Evolutionary conservation across 176 grass and related monocot genomes (phyloP).

Genomic region (Hsuehochloa calcarea): DNA sequence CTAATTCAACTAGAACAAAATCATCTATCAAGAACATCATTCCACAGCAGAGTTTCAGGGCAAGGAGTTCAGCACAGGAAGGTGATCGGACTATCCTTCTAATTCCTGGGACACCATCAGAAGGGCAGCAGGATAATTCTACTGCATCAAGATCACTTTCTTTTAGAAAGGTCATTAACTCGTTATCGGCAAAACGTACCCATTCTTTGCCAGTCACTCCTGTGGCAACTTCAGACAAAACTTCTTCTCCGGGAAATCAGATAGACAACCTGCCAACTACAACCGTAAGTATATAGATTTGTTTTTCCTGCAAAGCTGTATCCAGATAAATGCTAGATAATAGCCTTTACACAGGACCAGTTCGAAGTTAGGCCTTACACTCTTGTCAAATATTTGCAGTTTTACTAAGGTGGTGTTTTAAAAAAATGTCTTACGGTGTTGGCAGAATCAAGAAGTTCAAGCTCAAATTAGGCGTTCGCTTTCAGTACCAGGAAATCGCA

Average conservation of each 20-base stretch:
- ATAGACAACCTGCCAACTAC: constrained; percentile 46
- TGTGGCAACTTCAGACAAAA: constrained; percentile 38
- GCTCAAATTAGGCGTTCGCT: constrained; percentile 84
- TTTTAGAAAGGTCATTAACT: constrained; percentile 76
- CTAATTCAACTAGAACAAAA: constrained; percentile 74
- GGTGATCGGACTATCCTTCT: constrained; percentile 74
- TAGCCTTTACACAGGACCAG: not conserved
- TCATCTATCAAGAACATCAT: constrained; percentile 69
- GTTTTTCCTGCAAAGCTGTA: not conserved
- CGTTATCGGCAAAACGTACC: constrained; percentile 61
- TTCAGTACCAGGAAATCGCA: constrained; percentile 84
- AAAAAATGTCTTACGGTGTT: constrained; percentile 1
- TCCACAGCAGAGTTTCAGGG: constrained; percentile 60
- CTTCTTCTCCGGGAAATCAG: constrained; percentile 43
- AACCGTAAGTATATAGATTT: constrained; percentile 51
- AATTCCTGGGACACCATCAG: constrained; percentile 52
- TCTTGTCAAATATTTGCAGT: constrained; percentile 2
- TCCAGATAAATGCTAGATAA: constrained; percentile 13
- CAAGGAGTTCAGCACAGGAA: constrained; percentile 53
- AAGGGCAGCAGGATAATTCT: constrained; percentile 60
- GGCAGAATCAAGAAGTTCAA: constrained; percentile 54
- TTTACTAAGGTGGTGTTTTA: not conserved
- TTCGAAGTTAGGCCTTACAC: constrained; percentile 3
- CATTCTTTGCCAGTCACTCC: constrained; percentile 93
- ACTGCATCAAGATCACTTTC: constrained; percentile 58